A percentile compares a stretch with the other conserved stretches of the same genome.
phyloP scores from a whole-genome alignment of 208 protist species.

The Tritrichomonas foetus region DNA sequence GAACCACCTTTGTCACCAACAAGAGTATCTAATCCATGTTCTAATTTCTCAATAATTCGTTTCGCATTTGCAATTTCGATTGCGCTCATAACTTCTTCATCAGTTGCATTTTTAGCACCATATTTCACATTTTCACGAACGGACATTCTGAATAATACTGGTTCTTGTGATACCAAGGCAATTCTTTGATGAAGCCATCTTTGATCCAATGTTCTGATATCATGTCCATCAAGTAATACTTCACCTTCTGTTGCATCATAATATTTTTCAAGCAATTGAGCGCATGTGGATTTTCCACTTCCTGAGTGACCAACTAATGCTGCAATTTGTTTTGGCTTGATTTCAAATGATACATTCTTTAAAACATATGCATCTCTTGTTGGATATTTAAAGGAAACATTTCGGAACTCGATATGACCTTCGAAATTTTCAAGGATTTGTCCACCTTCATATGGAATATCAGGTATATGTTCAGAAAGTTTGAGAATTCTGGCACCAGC shows the following conservation, averaged over 20 bases:
- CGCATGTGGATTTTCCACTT: too few relatives aligned
- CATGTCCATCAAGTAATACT: constrained; percentile 61
- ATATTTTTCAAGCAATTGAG: not conserved
- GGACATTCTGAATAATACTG: constrained; percentile 55
- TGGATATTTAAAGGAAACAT: too few relatives aligned
- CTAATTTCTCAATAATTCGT: constrained; percentile 55
- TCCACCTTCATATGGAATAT: not conserved
- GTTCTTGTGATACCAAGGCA: constrained; percentile 57
- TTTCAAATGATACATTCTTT: too few relatives aligned
- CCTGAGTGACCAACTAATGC: not conserved
- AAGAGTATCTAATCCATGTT: constrained; percentile 54
- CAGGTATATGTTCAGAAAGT: not conserved
- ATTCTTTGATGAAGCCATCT: constrained; percentile 55
- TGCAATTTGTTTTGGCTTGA: not conserved
- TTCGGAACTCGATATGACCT: not conserved
- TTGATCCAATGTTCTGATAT: constrained; percentile 56
- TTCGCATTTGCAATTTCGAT: constrained; percentile 58
- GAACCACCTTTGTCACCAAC: constrained; percentile 43
- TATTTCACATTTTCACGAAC: constrained; percentile 59
- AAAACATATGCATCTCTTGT: too few relatives aligned
- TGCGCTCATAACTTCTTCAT: constrained; percentile 50
- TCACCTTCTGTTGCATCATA: constrained; percentile 42
- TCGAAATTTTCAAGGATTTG: not conserved
- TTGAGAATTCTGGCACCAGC: not conserved
- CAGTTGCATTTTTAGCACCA: constrained; percentile 47